Conservation (phyloP, 176 grass and related monocot genomes). For the Avena insularis region DNA sequence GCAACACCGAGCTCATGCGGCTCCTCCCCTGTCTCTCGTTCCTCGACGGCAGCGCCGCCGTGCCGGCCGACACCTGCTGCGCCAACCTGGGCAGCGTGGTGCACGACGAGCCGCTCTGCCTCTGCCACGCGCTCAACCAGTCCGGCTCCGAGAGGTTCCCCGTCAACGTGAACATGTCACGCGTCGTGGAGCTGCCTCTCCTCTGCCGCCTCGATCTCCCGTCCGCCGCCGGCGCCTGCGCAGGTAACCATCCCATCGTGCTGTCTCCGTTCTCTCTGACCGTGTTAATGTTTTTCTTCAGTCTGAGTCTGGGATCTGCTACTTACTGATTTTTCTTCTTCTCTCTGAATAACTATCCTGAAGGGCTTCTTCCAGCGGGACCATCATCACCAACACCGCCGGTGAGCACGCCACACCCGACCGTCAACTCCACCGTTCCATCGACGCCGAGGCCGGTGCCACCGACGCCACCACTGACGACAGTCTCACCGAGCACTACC, state of each 20-base stretch:
- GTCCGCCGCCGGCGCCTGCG: conserved; percentile 41
- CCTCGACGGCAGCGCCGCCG: conserved; percentile 38
- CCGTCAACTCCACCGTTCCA: conserved; percentile 33
- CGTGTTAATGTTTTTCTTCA: neutral
- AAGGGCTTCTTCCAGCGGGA: conserved; percentile 39
- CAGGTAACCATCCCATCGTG: conserved; percentile 41
- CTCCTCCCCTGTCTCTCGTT: conserved; percentile 72
- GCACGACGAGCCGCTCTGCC: conserved; percentile 67
- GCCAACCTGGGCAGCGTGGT: conserved; percentile 65
- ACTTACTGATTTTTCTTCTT: neutral
- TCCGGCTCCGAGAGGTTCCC: conserved; percentile 49
- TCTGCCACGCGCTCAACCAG: conserved; percentile 71
- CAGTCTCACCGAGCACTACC: conserved; percentile 49
- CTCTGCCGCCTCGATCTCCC: conserved; percentile 77
- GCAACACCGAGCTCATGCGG: conserved; percentile 53
- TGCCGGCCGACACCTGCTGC: conserved; percentile 74
- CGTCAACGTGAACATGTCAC: conserved; percentile 65
- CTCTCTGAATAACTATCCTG: conserved; percentile 5
- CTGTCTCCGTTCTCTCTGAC: neutral
- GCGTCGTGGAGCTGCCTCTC: conserved; percentile 54
- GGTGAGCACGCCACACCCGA: conserved; percentile 31
- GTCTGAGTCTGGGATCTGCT: neutral
- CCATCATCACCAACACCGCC: conserved; percentile 36
- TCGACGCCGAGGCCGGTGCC: conserved; percentile 24
- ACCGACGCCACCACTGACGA: conserved; percentile 5